Base-by-base conservation (phyloP, 176 grass and related monocot genomes). In the Tillandsia fasciculata region DNA sequence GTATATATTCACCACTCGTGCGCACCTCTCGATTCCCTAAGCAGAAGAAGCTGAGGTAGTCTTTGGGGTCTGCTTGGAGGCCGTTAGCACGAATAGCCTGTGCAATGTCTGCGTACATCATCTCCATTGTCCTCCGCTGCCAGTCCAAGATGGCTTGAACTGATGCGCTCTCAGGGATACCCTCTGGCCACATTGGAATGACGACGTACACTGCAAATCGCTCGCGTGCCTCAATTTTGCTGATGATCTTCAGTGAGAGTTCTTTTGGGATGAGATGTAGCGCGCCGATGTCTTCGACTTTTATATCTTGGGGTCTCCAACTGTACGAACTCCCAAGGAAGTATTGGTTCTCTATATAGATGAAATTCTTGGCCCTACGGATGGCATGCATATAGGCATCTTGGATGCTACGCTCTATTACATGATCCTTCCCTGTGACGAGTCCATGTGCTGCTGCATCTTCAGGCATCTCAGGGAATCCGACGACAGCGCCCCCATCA, bases 261-360 rank as follows among this genome's bases (percentile, higher is more conserved):
- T 87, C 88, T 65, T 71, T 87, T 48, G 88, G 81, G 65, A 91
- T 74, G 12, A 91, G 72, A 71, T 91, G 84, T 64, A 87, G 76
- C 52, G 88, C 88, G 74, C 76, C 72, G 59, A 87, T 77, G 26
- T 33, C 56, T 69, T 86, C 88, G 53, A 79, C 72, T 1, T 49
- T 50, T 51, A 84, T 66, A 61, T 65, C 84, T 1, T 79, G 72
- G 12, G 50, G 23, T 6, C 18, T 64, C 84, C 88, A 87, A 20
- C 61, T 84, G 58, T 91, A 82, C 15, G 88, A 91, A 72, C 84
- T 84, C 13, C 88, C 84, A 0, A 87, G 65, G 28, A 91, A 91
- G 75, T 91, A 91, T 73, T 91, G 88, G 78, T 87, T 91, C 78
- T 91, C 84, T 63, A 84, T 84, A 75, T 91, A 91, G 76, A 91